Evolutionary conservation across 768 basidiomycete species (phyloP), one percentile per base, ranked within the genome.

Genomic region (Hericium erinaceus): DNA sequence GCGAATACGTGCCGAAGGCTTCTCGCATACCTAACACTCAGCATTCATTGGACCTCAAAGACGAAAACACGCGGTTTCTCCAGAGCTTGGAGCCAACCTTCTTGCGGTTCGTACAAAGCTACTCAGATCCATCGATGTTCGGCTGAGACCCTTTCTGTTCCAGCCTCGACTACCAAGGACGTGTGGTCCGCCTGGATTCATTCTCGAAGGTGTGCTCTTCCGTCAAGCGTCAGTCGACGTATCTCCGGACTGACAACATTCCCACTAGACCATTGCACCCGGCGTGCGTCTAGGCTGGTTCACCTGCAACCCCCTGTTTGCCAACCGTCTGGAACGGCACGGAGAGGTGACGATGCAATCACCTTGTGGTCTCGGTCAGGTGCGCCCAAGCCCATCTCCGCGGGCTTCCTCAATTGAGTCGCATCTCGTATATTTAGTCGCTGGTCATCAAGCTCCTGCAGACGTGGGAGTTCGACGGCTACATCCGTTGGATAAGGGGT

Each of bases 101-200:
- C 70, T 65, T 87, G 48, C 79, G 73, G 81, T 82, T 69, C 48
- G 66, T 33, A 33, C 33, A 33, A 2, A 6, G 12, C 15, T 38
- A 15, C 11, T 38, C 44, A 12, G 41, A 15, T 46, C 44, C 10
- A 7, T 7, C 10, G 22, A 46, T 46, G 37, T 8, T 51, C 48
- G 26, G 7, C 40, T 26, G 50, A 22, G 20, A 54, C 26, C 39
- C 28, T 40, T 20, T 6, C 39, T 7, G 16, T 13, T 10, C 18
- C 57, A 83, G 80, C 41, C 72, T 84, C 64, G 90, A 93, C 67
- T 82, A 81, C 60, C 81, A 93, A 68, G 91, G 90, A 2, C 81
- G 91, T 37, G 91, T 95, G 44, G 82, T 95, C 57, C 84, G 89
- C 3, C 72, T 93, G 39, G 92, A 93, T 65, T 84, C 84, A 0